These are phyloP conservation scores for Cymodocea nodosa DNA, from an alignment of 116 monocot species.

Conservation along the genomic window DNA sequence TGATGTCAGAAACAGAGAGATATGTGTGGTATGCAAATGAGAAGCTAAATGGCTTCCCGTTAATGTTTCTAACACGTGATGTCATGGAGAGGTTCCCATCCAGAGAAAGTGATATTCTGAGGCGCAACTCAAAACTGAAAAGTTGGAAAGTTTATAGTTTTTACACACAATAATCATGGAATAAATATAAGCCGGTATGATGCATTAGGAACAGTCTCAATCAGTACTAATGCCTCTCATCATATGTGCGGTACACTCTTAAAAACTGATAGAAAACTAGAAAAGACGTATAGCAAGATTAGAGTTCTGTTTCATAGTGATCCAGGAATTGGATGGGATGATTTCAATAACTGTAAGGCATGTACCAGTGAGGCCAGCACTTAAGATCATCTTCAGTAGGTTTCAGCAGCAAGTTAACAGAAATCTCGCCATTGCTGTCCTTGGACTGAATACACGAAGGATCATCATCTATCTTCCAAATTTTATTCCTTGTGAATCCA, in stretches of 20 bases:
- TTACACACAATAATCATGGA: not conserved
- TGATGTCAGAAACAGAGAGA: slow-evolving; percentile 88
- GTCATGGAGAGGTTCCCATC: slow-evolving; percentile 55
- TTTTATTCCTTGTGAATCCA: slow-evolving; percentile 89
- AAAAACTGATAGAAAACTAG: too few relatives aligned
- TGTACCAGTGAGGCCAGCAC: slow-evolving; percentile 80
- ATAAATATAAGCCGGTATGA: too few relatives aligned
- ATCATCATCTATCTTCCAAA: slow-evolving; percentile 58
- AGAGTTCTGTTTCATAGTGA: not conserved
- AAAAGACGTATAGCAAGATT: not conserved
- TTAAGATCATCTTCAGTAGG: slow-evolving; percentile 82
- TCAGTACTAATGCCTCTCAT: too few relatives aligned
- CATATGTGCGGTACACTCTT: too few relatives aligned
- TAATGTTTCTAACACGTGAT: slow-evolving; percentile 68
- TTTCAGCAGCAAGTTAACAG: slow-evolving; percentile 64
- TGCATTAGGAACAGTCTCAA: too few relatives aligned
- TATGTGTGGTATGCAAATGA: slow-evolving; percentile 83
- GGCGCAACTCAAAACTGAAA: slow-evolving; percentile 82
- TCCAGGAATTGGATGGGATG: too few relatives aligned
- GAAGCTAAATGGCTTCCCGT: slow-evolving; percentile 75
- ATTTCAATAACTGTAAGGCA: not conserved
- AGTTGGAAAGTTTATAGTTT: not conserved
- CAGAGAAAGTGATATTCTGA: slow-evolving; percentile 52
- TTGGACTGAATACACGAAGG: slow-evolving; percentile 34
- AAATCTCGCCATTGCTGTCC: slow-evolving; percentile 33